phyloP scores from a whole-genome alignment of 140 eudicot genomes.

The Flaveria floridana region DNA sequence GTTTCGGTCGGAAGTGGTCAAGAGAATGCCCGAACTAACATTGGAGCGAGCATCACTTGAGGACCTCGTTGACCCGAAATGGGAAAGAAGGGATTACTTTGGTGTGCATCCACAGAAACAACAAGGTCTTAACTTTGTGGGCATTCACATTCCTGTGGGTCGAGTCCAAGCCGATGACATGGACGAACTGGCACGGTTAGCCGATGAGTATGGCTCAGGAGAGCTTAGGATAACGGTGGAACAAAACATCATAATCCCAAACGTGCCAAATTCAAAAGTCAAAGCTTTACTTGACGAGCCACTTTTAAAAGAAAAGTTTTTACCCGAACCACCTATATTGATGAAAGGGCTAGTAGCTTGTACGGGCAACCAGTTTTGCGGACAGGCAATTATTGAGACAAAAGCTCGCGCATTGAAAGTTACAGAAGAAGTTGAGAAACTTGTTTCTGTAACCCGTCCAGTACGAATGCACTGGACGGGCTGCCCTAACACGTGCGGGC shows the following conservation, averaged over 20 bases:
- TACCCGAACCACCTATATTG: constrained; percentile 72
- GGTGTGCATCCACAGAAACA: constrained; percentile 93
- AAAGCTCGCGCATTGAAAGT: constrained; percentile 82
- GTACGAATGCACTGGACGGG: constrained; percentile 99
- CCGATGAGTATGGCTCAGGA: constrained; percentile 85
- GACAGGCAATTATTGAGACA: constrained; percentile 95
- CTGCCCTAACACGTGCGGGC: constrained; percentile 92
- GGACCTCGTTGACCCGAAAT: constrained; percentile 62
- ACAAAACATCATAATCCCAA: constrained; percentile 89
- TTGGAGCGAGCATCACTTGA: constrained; percentile 72
- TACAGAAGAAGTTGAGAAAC: constrained; percentile 71
- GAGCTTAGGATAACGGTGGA: constrained; percentile 94
- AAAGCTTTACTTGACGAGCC: constrained; percentile 71
- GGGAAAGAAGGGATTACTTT: constrained; percentile 83
- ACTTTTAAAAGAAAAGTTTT: constrained; percentile 60
- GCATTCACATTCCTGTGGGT: constrained; percentile 90
- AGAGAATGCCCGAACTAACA: constrained; percentile 78
- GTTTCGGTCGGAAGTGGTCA: constrained; percentile 77
- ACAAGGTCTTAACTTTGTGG: constrained; percentile 78
- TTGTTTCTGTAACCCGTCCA: constrained; percentile 59
- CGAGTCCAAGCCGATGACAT: constrained; percentile 90
- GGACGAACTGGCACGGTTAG: constrained; percentile 88
- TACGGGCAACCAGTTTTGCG: constrained; percentile 95
- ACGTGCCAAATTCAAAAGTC: constrained; percentile 60
- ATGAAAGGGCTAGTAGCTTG: constrained; percentile 94